These are phyloP conservation scores for Hibiscus mutabilis DNA, from an alignment of 345 rosid species.

Conservation along the genomic window DNA sequence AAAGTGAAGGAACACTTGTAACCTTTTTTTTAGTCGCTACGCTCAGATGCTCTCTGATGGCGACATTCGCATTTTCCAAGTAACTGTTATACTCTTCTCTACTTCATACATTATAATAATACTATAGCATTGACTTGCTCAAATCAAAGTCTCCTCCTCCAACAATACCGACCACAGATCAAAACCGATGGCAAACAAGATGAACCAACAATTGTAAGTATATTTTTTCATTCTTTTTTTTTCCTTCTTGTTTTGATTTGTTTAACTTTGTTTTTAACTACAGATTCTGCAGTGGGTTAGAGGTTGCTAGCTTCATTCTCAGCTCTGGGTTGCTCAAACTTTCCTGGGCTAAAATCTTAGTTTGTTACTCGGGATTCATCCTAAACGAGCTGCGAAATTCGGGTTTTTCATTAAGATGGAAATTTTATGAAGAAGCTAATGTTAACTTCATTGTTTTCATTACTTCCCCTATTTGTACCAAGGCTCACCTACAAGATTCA, in stretches of 20 bases:
- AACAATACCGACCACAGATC: neutral
- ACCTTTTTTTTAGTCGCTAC: too few relatives aligned
- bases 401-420: conserved; percentile 13
- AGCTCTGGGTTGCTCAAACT: conserved; percentile 37
- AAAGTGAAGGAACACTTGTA: too few relatives aligned
- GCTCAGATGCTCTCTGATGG: neutral
- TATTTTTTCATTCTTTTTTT: neutral
- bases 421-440: conserved; percentile 3
- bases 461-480: conserved; percentile 19
- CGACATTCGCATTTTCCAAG: neutral
- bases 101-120: neutral
- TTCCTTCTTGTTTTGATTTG: neutral
- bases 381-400: conserved; percentile 4
- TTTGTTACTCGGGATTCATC: conserved; percentile 14
- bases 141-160: neutral
- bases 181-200: neutral
- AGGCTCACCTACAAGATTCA: conserved; percentile 7
- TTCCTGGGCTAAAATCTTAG: conserved; percentile 32
- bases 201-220: conserved; percentile 18
- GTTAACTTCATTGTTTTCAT: conserved; percentile 34
- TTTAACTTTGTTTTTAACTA: neutral
- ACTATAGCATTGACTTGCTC: neutral
- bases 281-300: conserved; percentile 36
- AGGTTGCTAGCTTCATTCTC: conserved; percentile 40
- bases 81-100: neutral